Conservation (phyloP, 2,329 filamentous ascomycete genomes). For the Aureobasidium mangrovei region DNA sequence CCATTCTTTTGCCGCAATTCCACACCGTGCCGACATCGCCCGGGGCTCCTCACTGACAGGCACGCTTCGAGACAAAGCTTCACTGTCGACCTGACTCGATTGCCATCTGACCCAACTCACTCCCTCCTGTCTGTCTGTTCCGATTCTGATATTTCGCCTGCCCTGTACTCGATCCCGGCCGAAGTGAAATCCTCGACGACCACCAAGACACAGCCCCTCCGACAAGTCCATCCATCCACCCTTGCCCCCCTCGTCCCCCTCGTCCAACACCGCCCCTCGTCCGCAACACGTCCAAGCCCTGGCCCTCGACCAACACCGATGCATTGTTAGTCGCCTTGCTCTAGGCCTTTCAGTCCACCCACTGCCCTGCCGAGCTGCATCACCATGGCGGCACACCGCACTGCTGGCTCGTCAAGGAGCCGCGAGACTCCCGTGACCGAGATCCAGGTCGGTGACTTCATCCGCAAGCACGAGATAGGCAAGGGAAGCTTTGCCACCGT, state of each 20-base stretch:
- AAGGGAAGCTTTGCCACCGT: conserved; percentile 97
- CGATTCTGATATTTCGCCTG: not conserved
- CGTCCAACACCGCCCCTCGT: not conserved
- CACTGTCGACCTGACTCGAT: conserved; percentile 10
- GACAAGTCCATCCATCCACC: not conserved
- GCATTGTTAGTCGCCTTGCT: conserved; percentile 2
- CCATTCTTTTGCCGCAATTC: not conserved
- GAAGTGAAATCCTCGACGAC: not conserved
- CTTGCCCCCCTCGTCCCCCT: not conserved
- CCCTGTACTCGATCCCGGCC: not conserved
- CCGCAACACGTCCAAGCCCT: not conserved
- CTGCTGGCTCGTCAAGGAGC: not conserved
- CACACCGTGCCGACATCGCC: not conserved
- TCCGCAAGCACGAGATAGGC: conserved; percentile 80
- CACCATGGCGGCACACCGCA: conserved; percentile 11
- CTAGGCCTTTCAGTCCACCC: not conserved
- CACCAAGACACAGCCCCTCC: not conserved
- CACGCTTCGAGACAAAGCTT: conserved; percentile 7
- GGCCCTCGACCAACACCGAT: not conserved
- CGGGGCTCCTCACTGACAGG: not conserved
- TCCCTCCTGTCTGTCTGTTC: not conserved
- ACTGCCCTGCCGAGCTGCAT: not conserved
- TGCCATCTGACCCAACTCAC: conserved; percentile 3
- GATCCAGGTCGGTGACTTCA: conserved; percentile 62
- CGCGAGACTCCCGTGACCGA: conserved; percentile 18